Conservation (phyloP, 208 protist species). For the Trypanosomatidae sp. region DNA sequence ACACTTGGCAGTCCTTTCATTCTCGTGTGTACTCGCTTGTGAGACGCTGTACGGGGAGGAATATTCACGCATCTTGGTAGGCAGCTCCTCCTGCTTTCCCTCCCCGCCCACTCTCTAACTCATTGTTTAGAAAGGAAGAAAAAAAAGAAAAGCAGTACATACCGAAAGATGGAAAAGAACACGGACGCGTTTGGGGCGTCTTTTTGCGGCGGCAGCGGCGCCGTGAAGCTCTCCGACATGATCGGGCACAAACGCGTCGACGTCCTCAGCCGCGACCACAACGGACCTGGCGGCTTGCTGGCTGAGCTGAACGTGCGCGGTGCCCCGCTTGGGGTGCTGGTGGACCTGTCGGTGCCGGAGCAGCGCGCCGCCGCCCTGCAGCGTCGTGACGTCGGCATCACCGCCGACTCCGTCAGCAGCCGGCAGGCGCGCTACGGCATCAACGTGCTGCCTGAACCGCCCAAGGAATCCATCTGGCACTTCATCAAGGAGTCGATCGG, state of each 20-base stretch:
- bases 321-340: not conserved
- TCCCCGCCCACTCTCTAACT: no score
- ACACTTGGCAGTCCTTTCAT: no score
- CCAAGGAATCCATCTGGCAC: slow-evolving; percentile 52
- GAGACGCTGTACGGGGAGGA: no score
- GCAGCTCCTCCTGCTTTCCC: no score
- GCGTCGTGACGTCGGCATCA: slow-evolving; percentile 40
- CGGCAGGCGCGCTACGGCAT: slow-evolving; percentile 57
- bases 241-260: slow-evolving; percentile 56
- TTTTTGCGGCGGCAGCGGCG: no score
- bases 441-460: slow-evolving; percentile 56
- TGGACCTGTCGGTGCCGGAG: not conserved
- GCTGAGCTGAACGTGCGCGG: slow-evolving; percentile 33
- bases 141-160: no score
- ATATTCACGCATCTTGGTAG: no score
- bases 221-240: slow-evolving; percentile 31
- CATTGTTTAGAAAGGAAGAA: no score
- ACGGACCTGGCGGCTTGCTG: slow-evolving; percentile 32
- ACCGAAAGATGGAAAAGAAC: no score
- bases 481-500: slow-evolving; percentile 74
- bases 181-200: no score
- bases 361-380: slow-evolving; percentile 10
- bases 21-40: no score
- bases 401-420: slow-evolving; percentile 27
- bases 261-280: slow-evolving; percentile 22